phyloP scores from a whole-genome alignment of 225 moss, liverwort and hornwort genomes.

The Neckera pumila region DNA sequence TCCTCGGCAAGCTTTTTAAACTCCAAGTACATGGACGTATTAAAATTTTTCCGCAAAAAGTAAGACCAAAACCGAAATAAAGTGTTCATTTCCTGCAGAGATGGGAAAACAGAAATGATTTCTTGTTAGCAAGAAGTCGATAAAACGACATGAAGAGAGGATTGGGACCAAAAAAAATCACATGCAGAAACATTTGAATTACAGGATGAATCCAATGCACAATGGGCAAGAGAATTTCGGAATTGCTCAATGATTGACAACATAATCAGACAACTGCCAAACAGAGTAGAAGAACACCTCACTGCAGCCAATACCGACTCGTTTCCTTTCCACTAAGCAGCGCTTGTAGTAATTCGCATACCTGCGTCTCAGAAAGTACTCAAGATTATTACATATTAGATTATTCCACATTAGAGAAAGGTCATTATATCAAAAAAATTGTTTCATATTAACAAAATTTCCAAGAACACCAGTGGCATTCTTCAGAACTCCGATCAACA shows the following conservation, averaged over 20 bases:
- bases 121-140: background rate
- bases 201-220: background rate
- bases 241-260: background rate
- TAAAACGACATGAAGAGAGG: background rate
- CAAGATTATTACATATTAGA: background rate
- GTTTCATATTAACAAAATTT: background rate
- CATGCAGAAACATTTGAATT: background rate
- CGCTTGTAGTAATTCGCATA: conserved; percentile 94
- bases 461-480: background rate
- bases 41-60: conserved; percentile 93
- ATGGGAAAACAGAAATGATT: background rate
- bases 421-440: background rate
- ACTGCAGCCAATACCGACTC: conserved; percentile 91
- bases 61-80: conserved; percentile 99
- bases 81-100: conserved; percentile 91
- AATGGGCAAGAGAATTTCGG: background rate
- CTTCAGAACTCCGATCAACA: background rate
- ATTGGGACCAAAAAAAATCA: background rate
- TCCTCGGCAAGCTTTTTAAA: conserved; percentile 90
- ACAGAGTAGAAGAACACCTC: conserved; percentile 28
- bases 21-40: conserved; percentile 90
- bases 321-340: conserved; percentile 87
- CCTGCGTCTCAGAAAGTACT: conserved; percentile 31
- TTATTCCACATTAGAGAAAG: background rate
- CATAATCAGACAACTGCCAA: background rate